These are phyloP conservation scores for Hymenoscyphus scutula DNA, from an alignment of 2,329 filamentous ascomycete genomes.

Conservation along the genomic window DNA sequence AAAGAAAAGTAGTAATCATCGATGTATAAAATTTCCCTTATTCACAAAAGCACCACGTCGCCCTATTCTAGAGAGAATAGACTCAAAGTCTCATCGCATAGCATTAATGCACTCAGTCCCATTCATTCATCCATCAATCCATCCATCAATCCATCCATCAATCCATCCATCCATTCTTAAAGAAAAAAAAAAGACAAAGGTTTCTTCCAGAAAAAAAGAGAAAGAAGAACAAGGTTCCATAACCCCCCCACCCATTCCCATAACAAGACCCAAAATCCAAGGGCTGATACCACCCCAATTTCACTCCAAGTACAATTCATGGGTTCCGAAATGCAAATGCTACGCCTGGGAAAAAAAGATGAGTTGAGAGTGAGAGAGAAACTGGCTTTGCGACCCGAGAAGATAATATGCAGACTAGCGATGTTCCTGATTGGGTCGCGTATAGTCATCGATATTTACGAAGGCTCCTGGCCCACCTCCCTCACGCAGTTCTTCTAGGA, in stretches of 20 bases:
- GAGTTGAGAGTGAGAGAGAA: slow-evolving; percentile 5
- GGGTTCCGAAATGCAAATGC: neutral
- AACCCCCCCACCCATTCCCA: neutral
- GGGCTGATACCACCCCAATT: neutral
- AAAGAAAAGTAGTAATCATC: too few relatives aligned
- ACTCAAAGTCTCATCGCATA: too few relatives aligned
- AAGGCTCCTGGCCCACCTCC: slow-evolving; percentile 81
- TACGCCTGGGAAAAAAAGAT: slow-evolving; percentile 18
- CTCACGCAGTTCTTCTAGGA: slow-evolving; percentile 78
- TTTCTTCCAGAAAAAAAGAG: neutral
- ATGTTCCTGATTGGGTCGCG: slow-evolving; percentile 24
- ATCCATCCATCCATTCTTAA: neutral
- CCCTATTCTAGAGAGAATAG: too few relatives aligned
- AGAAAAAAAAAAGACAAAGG: neutral
- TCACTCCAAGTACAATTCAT: neutral
- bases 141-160: neutral
- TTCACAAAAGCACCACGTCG: too few relatives aligned
- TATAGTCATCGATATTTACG: slow-evolving; percentile 63
- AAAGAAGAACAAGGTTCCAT: too few relatives aligned
- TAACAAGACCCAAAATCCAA: neutral
- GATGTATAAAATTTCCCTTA: too few relatives aligned
- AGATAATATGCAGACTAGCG: neutral
- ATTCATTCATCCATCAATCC: too few relatives aligned
- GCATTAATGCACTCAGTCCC: too few relatives aligned
- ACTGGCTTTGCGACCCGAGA: neutral